Evolutionary conservation across 768 basidiomycete genomes (phyloP).

Genomic region (Suillus subaureus): DNA sequence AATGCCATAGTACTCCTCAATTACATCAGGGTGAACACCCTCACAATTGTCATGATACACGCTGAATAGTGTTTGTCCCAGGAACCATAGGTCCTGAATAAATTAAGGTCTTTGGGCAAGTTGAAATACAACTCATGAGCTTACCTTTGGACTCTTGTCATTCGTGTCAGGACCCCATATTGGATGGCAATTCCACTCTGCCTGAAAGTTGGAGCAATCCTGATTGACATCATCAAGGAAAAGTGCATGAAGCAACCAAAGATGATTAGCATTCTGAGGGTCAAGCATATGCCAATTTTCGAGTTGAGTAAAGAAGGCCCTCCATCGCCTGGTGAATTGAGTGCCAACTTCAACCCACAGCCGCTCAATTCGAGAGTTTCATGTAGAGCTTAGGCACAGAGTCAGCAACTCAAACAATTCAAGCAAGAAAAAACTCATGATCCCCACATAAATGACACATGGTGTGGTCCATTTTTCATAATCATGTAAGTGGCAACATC

Average conservation of each 20-base stretch:
- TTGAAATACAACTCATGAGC: background rate
- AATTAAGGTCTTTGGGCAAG: too few species aligned
- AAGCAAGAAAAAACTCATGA: conserved; percentile 18
- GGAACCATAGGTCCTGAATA: conserved; percentile 14
- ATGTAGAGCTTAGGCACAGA: conserved; percentile 32
- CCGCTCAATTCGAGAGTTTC: conserved; percentile 46
- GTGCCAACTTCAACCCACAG: conserved; percentile 47
- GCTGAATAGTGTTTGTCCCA: conserved; percentile 17
- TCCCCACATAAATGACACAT: conserved; percentile 32
- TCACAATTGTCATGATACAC: conserved; percentile 19
- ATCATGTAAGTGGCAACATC: conserved; percentile 32
- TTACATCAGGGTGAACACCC: conserved; percentile 18
- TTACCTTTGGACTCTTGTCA: conserved; percentile 24
- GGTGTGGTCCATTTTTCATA: conserved; percentile 18
- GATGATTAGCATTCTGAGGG: conserved; percentile 30
- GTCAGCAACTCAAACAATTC: background rate
- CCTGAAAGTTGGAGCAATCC: conserved; percentile 1
- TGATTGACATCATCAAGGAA: conserved; percentile 27
- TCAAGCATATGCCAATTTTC: conserved; percentile 40
- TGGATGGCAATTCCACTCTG: conserved; percentile 38
- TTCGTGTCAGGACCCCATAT: conserved; percentile 28
- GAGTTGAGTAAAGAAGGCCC: conserved; percentile 41
- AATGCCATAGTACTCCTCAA: conserved; percentile 19
- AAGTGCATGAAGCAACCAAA: conserved; percentile 44
- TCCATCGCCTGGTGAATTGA: conserved; percentile 41